These are phyloP conservation scores for Colletotrichum falcatum DNA, from an alignment of 2,329 filamentous ascomycete genomes.

Conservation along the genomic window DNA sequence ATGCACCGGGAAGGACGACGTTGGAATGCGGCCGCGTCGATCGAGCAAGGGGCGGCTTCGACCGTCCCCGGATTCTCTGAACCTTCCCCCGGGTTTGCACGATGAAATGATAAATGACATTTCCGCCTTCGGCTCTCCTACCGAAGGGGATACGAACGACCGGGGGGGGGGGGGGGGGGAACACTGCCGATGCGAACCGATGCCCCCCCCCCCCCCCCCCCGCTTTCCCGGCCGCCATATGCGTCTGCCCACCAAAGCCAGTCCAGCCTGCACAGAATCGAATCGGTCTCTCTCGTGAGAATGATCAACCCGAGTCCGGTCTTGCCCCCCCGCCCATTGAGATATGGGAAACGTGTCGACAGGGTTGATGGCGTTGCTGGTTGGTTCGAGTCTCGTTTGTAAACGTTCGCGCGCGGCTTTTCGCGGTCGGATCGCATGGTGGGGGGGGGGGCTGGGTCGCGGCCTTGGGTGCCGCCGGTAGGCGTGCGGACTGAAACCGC, in stretches of 20 bases:
- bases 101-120: not conserved
- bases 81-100: not conserved
- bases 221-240: not conserved
- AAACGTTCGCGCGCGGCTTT: too few relatives aligned
- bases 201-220: not conserved
- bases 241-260: not conserved
- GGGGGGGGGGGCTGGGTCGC: too few relatives aligned
- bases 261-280: not conserved
- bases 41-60: not conserved
- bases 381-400: too few relatives aligned
- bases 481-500: too few relatives aligned
- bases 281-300: too few relatives aligned
- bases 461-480: too few relatives aligned
- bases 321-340: too few relatives aligned
- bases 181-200: not conserved
- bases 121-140: not conserved
- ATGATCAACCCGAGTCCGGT: too few relatives aligned
- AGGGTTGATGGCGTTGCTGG: slow-evolving; percentile 15
- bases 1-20: too few relatives aligned
- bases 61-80: not conserved
- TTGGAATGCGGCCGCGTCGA: not conserved
- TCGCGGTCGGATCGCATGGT: too few relatives aligned
- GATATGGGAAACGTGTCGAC: slow-evolving; percentile 18
- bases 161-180: too few relatives aligned
- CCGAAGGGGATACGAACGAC: not conserved